These are phyloP conservation scores for Xylariales sp. DNA, from an alignment of 2,329 filamentous ascomycete genomes.

Conservation along the genomic window DNA sequence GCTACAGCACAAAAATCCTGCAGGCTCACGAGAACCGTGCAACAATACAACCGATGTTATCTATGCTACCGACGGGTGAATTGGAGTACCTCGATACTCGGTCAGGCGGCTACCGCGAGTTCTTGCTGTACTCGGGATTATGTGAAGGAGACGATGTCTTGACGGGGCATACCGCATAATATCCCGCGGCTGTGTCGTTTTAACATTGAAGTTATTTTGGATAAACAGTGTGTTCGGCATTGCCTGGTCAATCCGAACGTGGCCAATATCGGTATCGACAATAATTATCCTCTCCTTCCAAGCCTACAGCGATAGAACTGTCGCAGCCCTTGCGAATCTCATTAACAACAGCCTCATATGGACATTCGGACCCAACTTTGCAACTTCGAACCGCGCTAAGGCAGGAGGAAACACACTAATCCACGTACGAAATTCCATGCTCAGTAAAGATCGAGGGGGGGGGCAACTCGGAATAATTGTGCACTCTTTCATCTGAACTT, in stretches of 20 bases:
- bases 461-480: background rate
- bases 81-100: background rate
- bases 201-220: background rate
- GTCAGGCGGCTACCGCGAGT: background rate
- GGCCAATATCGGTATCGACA: background rate
- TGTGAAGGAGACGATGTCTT: background rate
- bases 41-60: background rate
- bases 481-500: constrained; percentile 4
- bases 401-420: constrained; percentile 8
- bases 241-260: constrained; percentile 2
- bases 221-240: too few species aligned
- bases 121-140: background rate
- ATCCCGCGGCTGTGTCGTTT: background rate
- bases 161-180: background rate
- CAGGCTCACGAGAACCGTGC: constrained; percentile 2
- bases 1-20: too few species aligned
- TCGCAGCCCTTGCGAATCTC: background rate
- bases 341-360: constrained; percentile 8
- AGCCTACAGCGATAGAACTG: constrained; percentile 1
- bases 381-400: constrained; percentile 9
- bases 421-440: constrained; percentile 1
- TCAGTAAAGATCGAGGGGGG: background rate
- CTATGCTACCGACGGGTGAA: background rate
- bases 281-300: background rate
- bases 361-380: constrained; percentile 2